A percentile compares a stretch with the other conserved stretches of the same genome.
Evolutionary conservation across 495 filamentous ascomycete genomes (phyloP).

Genomic region (Penicillium alfredii): DNA sequence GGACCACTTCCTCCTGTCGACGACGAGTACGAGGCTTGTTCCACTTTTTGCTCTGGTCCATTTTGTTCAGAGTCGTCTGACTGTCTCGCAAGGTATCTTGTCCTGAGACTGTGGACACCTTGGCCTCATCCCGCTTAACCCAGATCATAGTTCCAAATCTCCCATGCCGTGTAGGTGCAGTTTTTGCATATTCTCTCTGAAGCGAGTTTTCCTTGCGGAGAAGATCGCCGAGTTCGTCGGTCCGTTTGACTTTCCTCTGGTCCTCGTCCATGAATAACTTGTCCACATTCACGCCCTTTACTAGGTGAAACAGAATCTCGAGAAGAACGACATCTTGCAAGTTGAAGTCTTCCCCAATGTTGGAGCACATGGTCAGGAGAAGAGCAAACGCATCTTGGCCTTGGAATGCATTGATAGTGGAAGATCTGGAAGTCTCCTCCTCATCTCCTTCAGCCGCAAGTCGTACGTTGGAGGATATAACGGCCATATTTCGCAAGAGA

Average conservation of each 20-base stretch:
- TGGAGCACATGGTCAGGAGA: constrained; percentile 78
- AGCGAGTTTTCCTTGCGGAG: constrained; percentile 76
- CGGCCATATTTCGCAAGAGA: constrained; percentile 78
- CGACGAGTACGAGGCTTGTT: constrained; percentile 64
- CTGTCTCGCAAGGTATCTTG: constrained; percentile 73
- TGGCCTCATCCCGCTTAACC: constrained; percentile 80
- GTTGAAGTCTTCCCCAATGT: constrained; percentile 87
- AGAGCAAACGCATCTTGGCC: constrained; percentile 85
- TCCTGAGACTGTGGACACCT: constrained; percentile 78
- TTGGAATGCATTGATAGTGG: constrained; percentile 80
- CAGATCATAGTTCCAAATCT: constrained; percentile 97
- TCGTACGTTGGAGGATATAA: constrained; percentile 65
- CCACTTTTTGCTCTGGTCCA: constrained; percentile 89
- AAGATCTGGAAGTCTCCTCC: constrained; percentile 80
- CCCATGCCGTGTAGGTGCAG: constrained; percentile 83
- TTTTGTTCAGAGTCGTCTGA: constrained; percentile 69
- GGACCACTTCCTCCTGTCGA: constrained; percentile 57
- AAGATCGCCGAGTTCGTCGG: constrained; percentile 66
- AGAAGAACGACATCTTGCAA: constrained; percentile 79
- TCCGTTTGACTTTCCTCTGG: constrained; percentile 57
- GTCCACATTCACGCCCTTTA: constrained; percentile 82
- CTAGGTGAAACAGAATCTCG: constrained; percentile 83
- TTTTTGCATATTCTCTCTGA: constrained; percentile 68
- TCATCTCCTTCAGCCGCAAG: constrained; percentile 66
- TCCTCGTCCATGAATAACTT: constrained; percentile 81